Evolutionary conservation across 805 yeast species (phyloP), one percentile per base, ranked within the genome.

Genomic region (Spathaspora passalidarum): DNA sequence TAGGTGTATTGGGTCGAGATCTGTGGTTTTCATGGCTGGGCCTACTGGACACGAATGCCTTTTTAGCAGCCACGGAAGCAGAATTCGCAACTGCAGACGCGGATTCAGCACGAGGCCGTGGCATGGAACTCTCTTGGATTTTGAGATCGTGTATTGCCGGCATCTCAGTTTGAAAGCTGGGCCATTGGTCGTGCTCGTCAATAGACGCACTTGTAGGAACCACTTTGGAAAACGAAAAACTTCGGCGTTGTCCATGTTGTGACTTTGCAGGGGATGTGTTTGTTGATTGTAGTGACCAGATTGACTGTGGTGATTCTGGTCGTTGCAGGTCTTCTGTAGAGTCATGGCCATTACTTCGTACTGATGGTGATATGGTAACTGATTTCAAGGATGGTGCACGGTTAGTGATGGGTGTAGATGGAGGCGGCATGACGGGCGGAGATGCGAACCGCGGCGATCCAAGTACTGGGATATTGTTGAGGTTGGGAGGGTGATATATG

Each of bases 361-460:
- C 51, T 43, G 66, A 66, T 8, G 74, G 75, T 10, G 73, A 65
- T 8, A 69, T 68, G 3, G 73, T 65, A 5, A 72, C 57, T 4
- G 72, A 62, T 44, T 69, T 69, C 34, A 72, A 56, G 1, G 75
- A 67, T 10, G 68, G 32, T 2, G 42, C 18, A 13, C 34, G 32
- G 19, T 18, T 58, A n/a, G 53, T 48, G 1, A 46, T 20, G 1
- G 61, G 57, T 3, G 49, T 50, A 11, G 36, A 25, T 8, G 49
- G 47, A 4, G 29, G 9, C 4, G 9, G 47, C 32, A 10, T 21
- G n/a, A n/a, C n/a, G 14, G 16, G n/a, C 11, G 34, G 19, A 9
- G 38, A 23, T 8, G 20, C 2, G 36, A 22, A 16, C 11, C 23
- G 29, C 4, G 21, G 19, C 13, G 43, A 25, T 5, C 43, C 34